A percentile compares a stretch with the other conserved stretches of the same genome.
Evolutionary conservation across 306 rosid genomes (phyloP).

Genomic region (Castanea crenata): DNA sequence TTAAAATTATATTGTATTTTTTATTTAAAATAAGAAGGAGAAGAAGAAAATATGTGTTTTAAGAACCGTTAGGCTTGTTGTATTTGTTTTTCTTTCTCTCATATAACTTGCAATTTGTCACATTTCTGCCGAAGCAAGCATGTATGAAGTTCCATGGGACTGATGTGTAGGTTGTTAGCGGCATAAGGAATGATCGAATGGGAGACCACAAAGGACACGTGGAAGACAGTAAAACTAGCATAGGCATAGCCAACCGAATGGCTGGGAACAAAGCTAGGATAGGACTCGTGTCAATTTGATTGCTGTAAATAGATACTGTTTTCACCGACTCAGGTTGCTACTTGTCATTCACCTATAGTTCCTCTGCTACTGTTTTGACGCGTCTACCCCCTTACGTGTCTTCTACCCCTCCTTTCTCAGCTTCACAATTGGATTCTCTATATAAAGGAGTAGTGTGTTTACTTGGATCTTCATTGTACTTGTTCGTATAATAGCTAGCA

Average conservation of each 20-base stretch:
- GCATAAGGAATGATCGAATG: not conserved
- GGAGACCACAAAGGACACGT: not conserved
- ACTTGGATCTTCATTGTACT: not conserved
- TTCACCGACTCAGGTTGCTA: not conserved
- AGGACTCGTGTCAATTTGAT: constrained; percentile 3
- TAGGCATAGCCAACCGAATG: not conserved
- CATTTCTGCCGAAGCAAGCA: too few relatives aligned
- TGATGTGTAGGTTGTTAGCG: too few relatives aligned
- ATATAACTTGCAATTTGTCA: too few relatives aligned
- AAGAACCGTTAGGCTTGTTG: too few relatives aligned
- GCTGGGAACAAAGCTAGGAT: not conserved
- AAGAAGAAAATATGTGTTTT: too few relatives aligned
- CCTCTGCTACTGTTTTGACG: constrained; percentile 3
- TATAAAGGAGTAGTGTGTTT: not conserved
- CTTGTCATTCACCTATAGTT: not conserved
- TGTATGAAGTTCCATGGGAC: too few relatives aligned
- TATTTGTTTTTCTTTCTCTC: too few relatives aligned
- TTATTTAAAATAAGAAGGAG: too few relatives aligned
- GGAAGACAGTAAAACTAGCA: not conserved
- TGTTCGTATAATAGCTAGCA: too few relatives aligned
- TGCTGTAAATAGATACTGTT: not conserved
- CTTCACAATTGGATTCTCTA: not conserved
- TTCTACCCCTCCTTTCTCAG: not conserved
- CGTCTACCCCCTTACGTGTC: constrained; percentile 24
- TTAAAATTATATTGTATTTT: too few relatives aligned